A percentile compares a stretch with the other conserved stretches of the same genome.
These are phyloP conservation scores for Ophiosphaerella herpotricha DNA, from an alignment of 2,329 filamentous ascomycete species.

Conservation along the genomic window DNA sequence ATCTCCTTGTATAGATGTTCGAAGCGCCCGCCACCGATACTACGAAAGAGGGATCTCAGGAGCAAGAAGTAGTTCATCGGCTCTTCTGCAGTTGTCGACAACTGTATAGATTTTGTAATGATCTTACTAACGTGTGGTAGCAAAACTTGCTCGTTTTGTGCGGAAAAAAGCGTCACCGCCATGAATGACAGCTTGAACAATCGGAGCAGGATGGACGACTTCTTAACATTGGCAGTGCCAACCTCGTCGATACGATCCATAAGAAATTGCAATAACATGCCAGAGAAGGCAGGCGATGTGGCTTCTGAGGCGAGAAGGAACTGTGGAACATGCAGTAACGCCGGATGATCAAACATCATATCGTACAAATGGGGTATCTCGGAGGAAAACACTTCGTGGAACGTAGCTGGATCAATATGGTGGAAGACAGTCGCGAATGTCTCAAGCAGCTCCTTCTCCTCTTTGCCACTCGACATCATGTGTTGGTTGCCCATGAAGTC, in stretches of 20 bases:
- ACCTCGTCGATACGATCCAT: conserved; percentile 98
- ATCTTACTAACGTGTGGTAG: conserved; percentile 96
- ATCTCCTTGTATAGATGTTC: conserved; percentile 99
- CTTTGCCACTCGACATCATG: conserved; percentile 89
- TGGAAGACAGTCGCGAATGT: conserved; percentile 98
- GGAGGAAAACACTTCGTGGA: conserved; percentile 97
- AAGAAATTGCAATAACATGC: conserved; percentile 95
- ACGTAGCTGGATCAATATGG: conserved; percentile 95
- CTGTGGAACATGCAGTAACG: conserved; percentile 91
- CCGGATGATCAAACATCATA: conserved; percentile 96
- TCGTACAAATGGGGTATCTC: conserved; percentile 97
- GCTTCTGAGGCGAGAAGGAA: conserved; percentile 99
- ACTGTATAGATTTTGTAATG: conserved; percentile 93
- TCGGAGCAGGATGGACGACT: conserved; percentile 87
- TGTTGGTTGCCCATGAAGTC: conserved; percentile 95
- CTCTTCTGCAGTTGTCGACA: conserved; percentile 93
- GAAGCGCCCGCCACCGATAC: conserved; percentile 95
- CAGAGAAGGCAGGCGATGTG: conserved; percentile 95
- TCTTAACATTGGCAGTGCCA: conserved; percentile 86
- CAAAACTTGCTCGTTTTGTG: conserved; percentile 93
- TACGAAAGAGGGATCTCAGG: conserved; percentile 87
- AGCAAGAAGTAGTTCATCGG: conserved; percentile 99
- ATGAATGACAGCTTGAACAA: conserved; percentile 99
- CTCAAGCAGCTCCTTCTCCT: conserved; percentile 96
- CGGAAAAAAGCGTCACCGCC: conserved; percentile 95